A percentile compares a stretch with the other conserved stretches of the same genome.
Conservation (phyloP, 2,329 filamentous ascomycete genomes). For the Stagonosporopsis rhizophila region DNA sequence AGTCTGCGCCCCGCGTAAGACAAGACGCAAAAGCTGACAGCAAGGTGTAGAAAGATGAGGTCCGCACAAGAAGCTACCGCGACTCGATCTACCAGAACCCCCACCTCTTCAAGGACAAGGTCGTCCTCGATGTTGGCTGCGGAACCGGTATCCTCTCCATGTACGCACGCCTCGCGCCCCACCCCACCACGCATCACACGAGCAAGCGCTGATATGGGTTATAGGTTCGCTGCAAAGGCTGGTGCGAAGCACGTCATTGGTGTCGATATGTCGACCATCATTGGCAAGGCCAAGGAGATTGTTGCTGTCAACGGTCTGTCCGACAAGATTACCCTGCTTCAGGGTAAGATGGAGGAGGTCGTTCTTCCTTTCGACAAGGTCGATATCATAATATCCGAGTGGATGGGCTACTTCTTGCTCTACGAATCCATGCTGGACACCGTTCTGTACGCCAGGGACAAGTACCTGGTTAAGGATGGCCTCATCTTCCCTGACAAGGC, state of each 20-base stretch:
- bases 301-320: constrained; percentile 89
- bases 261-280: constrained; percentile 99
- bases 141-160: constrained; percentile 98
- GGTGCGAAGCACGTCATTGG: constrained; percentile 98
- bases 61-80: constrained; percentile 95
- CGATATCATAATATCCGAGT: constrained; percentile 99
- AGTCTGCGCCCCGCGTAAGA: neutral
- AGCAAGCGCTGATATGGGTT: constrained; percentile 29
- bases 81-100: constrained; percentile 97
- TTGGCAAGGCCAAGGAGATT: constrained; percentile 97
- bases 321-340: constrained; percentile 95
- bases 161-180: constrained; percentile 62
- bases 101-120: constrained; percentile 89
- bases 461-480: constrained; percentile 83
- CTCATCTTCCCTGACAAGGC: constrained; percentile 99
- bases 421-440: constrained; percentile 99
- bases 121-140: constrained; percentile 96
- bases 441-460: constrained; percentile 93
- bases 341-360: constrained; percentile 99
- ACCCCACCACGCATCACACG: constrained; percentile 18
- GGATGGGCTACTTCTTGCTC: constrained; percentile 99
- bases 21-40: constrained; percentile 19
- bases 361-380: constrained; percentile 91
- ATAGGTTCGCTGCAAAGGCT: constrained; percentile 93
- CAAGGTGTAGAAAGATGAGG: constrained; percentile 84